These are phyloP conservation scores for Asparagopsis taxiformis DNA, from an alignment of 31 red algal genomes.

Conservation along the genomic window DNA sequence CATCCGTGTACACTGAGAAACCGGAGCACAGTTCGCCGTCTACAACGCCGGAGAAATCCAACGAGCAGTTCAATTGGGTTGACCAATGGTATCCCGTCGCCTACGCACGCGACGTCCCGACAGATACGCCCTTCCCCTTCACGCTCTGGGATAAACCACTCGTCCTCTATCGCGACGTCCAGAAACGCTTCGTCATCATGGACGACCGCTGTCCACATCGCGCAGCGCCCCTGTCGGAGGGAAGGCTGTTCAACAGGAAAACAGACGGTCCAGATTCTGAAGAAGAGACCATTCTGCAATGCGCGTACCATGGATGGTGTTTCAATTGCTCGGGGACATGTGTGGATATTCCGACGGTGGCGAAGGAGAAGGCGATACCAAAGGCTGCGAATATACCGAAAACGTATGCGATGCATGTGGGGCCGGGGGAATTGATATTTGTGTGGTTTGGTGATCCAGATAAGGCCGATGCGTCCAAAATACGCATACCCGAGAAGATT, in stretches of 20 bases:
- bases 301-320: constrained; percentile 55
- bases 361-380: constrained; percentile 5
- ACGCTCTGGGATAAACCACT: constrained; percentile 15
- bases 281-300: constrained; percentile 21
- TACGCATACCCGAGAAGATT: constrained; percentile 15
- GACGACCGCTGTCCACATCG: constrained; percentile 64
- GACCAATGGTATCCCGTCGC: constrained; percentile 50
- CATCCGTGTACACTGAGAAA: no score
- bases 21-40: no score
- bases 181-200: constrained; percentile 29
- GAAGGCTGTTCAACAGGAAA: constrained; percentile 11
- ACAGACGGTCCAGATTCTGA: neutral
- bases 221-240: constrained; percentile 50
- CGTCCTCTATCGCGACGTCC: constrained; percentile 36
- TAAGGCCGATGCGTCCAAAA: neutral
- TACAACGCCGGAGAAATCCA: no score
- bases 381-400: constrained; percentile 11
- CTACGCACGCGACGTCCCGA: constrained; percentile 12
- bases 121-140: constrained; percentile 8
- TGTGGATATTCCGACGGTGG: constrained; percentile 21
- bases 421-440: constrained; percentile 13
- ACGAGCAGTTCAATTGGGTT: constrained; percentile 33
- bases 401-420: constrained; percentile 20
- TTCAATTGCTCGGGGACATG: constrained; percentile 42
- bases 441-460: constrained; percentile 28